phyloP scores from a whole-genome alignment of 192 early-diverging fungal species.

The Coemansia sp. region DNA sequence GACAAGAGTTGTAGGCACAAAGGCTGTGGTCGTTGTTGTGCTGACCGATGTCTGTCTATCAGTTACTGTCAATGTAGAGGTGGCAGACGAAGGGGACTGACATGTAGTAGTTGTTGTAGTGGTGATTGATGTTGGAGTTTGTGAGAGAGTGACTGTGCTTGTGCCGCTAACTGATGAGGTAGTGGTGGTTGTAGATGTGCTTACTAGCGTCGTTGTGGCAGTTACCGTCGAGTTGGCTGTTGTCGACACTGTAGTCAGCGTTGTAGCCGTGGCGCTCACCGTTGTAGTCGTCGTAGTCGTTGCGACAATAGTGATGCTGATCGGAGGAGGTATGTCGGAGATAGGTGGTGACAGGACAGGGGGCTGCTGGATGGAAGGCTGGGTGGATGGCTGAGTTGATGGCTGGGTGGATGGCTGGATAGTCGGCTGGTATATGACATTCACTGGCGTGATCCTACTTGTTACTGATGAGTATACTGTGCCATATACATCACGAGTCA shows the following conservation, averaged over 20 bases:
- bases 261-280: constrained; percentile 11
- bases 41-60: constrained; percentile 3
- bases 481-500: neutral
- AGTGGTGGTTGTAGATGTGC: neutral
- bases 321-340: neutral
- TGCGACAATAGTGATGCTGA: neutral
- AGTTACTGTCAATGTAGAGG: neutral
- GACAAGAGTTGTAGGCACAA: neutral
- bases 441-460: neutral
- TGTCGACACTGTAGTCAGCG: neutral
- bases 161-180: neutral
- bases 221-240: neutral
- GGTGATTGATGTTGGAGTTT: constrained; percentile 4
- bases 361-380: neutral
- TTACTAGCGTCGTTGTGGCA: constrained; percentile 4
- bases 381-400: neutral
- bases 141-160: neutral
- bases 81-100: neutral
- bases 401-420: neutral
- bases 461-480: neutral
- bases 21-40: constrained; percentile 9
- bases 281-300: constrained; percentile 12
- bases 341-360: neutral
- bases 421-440: neutral
- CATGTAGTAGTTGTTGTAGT: neutral